phyloP scores from a whole-genome alignment of 1,284 basidiomycete genomes.

The Crucibulum parvulum region DNA sequence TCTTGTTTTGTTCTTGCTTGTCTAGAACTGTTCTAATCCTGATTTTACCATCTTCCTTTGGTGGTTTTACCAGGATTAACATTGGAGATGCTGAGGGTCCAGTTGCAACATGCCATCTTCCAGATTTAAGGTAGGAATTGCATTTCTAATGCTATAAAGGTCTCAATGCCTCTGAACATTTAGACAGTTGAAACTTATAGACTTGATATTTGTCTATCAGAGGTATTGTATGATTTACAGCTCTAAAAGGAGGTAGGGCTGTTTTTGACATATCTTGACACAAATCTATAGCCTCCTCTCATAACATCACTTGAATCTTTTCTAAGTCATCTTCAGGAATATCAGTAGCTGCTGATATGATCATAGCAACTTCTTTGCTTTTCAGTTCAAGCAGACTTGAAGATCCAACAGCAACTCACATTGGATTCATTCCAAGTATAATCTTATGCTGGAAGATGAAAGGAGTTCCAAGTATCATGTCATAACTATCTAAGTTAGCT shows the following conservation, averaged over 20 bases:
- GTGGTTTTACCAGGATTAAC: constrained; percentile 20
- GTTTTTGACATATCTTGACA: constrained; percentile 15
- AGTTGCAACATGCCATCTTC: constrained; percentile 24
- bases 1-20: not conserved
- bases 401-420: too few species aligned
- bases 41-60: too few species aligned
- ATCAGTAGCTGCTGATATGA: too few species aligned
- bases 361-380: too few species aligned
- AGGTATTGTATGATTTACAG: constrained; percentile 33
- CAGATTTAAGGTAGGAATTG: constrained; percentile 19
- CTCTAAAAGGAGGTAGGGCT: constrained; percentile 21
- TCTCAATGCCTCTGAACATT: constrained; percentile 30
- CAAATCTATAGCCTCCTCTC: constrained; percentile 21
- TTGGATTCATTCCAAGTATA: too few species aligned
- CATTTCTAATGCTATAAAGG: constrained; percentile 25
- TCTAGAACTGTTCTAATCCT: not conserved
- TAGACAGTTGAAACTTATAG: constrained; percentile 24
- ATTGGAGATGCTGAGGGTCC: constrained; percentile 31
- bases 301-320: too few species aligned
- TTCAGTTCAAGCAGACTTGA: too few species aligned
- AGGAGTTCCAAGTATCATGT: too few species aligned
- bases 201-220: constrained; percentile 25
- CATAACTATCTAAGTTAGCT: too few species aligned
- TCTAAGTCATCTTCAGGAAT: too few species aligned
- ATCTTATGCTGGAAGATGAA: too few species aligned